These are phyloP conservation scores for Trametes versicolor DNA, from an alignment of 1,284 basidiomycete species.

Conservation along the genomic window DNA sequence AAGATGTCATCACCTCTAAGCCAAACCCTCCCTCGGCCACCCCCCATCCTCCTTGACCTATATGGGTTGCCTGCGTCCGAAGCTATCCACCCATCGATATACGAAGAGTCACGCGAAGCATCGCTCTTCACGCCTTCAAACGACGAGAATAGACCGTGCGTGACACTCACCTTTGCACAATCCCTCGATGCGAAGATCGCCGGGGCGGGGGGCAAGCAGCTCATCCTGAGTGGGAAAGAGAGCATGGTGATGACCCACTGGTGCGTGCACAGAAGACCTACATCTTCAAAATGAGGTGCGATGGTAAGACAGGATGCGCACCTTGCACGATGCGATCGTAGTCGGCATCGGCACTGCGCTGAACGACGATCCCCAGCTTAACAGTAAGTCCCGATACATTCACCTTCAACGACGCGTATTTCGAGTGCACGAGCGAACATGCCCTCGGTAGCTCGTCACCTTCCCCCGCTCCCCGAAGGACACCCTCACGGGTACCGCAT, in stretches of 20 bases:
- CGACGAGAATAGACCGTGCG: slow-evolving; percentile 54
- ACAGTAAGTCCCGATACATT: slow-evolving; percentile 64
- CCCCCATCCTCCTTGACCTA: slow-evolving; percentile 34
- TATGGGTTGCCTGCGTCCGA: slow-evolving; percentile 22
- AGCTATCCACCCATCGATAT: slow-evolving; percentile 31
- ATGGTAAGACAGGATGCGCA: slow-evolving; percentile 70
- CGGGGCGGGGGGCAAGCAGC: slow-evolving; percentile 75
- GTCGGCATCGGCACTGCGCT: slow-evolving; percentile 92
- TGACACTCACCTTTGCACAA: slow-evolving; percentile 96
- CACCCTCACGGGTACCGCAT: slow-evolving; percentile 54
- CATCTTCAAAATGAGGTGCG: not conserved
- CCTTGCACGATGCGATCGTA: slow-evolving; percentile 93
- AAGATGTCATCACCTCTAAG: not conserved
- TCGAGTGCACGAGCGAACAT: not conserved
- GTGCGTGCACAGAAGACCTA: slow-evolving; percentile 52
- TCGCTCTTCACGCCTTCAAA: slow-evolving; percentile 29
- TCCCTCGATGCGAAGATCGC: slow-evolving; percentile 95
- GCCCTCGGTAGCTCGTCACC: slow-evolving; percentile 58
- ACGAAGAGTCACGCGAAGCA: slow-evolving; percentile 26
- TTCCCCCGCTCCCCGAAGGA: slow-evolving; percentile 55
- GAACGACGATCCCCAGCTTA: slow-evolving; percentile 94
- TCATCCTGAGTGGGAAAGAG: slow-evolving; percentile 86
- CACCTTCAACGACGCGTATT: not conserved
- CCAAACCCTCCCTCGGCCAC: slow-evolving; percentile 21
- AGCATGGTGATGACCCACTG: slow-evolving; percentile 97